phyloP scores from a whole-genome alignment of 1,139 yeast species.

The Keqinozyma sinolaborantium region DNA sequence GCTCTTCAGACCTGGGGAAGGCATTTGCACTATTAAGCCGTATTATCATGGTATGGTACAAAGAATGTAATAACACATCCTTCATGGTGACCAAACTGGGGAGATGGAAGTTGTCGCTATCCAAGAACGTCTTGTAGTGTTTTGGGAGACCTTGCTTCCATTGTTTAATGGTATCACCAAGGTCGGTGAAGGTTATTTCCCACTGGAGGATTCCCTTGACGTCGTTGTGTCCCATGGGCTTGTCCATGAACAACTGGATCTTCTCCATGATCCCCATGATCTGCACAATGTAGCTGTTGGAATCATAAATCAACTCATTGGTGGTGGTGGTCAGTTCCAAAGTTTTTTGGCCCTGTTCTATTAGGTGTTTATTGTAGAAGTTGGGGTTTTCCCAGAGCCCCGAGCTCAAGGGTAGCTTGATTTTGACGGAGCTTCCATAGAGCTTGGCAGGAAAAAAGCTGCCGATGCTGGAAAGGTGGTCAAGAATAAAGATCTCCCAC shows the following conservation, averaged over 20 bases:
- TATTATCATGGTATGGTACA: conserved; percentile 13
- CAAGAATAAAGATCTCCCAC: conserved; percentile 25
- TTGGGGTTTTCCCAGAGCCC: conserved; percentile 7
- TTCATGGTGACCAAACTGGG: conserved; percentile 5
- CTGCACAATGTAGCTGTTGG: conserved; percentile 11
- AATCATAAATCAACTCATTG: conserved; percentile 7
- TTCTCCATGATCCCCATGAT: conserved; percentile 12
- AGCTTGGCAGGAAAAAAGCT: conserved; percentile 10
- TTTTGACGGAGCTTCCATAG: conserved; percentile 6
- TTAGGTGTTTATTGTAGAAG: conserved; percentile 6
- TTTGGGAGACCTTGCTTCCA: conserved; percentile 10
- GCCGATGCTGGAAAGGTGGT: conserved; percentile 13
- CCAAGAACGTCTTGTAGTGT: conserved; percentile 7
- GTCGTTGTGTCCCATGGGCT: conserved; percentile 12
- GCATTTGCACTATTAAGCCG: conserved; percentile 14
- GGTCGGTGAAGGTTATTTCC: conserved; percentile 13
- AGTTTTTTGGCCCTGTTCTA: conserved; percentile 9
- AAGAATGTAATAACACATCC: conserved; percentile 9
- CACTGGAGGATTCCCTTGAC: conserved; percentile 12
- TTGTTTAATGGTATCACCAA: conserved; percentile 9
- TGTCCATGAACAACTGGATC: conserved; percentile 9
- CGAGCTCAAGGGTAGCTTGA: conserved; percentile 8
- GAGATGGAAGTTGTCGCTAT: no score
- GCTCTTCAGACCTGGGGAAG: conserved; percentile 11
- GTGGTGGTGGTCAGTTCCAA: conserved; percentile 1